Percentiles rank a stretch among this genome's conserved stretches.
Conservation (phyloP, 179 eudicot genomes). For the Silene vulgaris region DNA sequence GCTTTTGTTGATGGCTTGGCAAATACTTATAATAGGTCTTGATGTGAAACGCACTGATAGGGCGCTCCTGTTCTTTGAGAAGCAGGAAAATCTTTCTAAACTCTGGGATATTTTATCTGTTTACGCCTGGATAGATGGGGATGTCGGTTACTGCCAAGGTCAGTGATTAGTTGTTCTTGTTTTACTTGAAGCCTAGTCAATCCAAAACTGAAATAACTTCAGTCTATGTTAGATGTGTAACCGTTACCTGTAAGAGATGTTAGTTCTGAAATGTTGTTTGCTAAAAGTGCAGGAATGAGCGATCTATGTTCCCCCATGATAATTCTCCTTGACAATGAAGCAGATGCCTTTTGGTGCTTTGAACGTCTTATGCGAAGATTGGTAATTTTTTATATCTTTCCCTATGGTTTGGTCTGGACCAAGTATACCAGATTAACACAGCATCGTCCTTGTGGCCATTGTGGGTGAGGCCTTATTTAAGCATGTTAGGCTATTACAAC, state of each 20-base stretch:
- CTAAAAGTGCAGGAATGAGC: slow-evolving; percentile 73
- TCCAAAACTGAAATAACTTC: neutral
- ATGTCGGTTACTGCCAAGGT: slow-evolving; percentile 99
- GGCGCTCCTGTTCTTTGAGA: slow-evolving; percentile 79
- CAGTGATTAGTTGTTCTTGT: slow-evolving; percentile 28
- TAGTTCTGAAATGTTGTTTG: slow-evolving; percentile 16
- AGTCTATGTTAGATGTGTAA: neutral
- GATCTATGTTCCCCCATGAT: slow-evolving; percentile 99
- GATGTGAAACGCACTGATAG: slow-evolving; percentile 95
- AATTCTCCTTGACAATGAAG: slow-evolving; percentile 86
- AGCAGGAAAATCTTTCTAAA: slow-evolving; percentile 75
- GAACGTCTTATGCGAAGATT: slow-evolving; percentile 94
- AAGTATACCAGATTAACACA: too few species aligned
- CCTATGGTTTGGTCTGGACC: too few species aligned
- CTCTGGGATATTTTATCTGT: slow-evolving; percentile 94
- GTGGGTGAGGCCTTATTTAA: too few species aligned
- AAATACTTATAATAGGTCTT: slow-evolving; percentile 56
- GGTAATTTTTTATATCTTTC: slow-evolving; percentile 39
- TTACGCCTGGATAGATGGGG: slow-evolving; percentile 85
- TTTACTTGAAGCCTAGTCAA: slow-evolving; percentile 6
- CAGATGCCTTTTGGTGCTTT: slow-evolving; percentile 99
- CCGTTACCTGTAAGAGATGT: slow-evolving; percentile 5
- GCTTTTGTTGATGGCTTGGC: slow-evolving; percentile 19
- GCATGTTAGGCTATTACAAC: too few species aligned
- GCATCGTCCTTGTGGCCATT: too few species aligned